These are phyloP conservation scores for Puccinellia tenuiflora DNA, from an alignment of 176 grass and related monocot genomes.

Conservation along the genomic window DNA sequence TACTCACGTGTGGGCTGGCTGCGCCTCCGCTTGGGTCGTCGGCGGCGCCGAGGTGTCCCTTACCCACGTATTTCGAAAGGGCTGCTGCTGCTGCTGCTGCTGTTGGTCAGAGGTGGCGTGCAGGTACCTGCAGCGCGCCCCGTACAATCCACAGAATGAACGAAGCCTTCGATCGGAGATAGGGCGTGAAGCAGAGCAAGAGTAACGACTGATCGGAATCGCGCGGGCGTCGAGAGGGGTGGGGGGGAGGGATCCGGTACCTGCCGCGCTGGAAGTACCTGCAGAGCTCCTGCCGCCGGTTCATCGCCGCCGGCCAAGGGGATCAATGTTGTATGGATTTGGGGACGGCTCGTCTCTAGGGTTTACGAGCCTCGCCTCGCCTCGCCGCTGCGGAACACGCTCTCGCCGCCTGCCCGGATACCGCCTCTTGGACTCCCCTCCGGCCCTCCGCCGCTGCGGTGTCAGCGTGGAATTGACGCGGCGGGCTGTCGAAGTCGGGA, in stretches of 20 bases:
- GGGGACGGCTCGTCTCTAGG: background rate
- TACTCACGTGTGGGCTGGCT: constrained; percentile 68
- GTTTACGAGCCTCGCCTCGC: background rate
- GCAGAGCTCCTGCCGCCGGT: constrained; percentile 61
- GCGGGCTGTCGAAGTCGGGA: background rate
- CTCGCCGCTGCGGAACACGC: background rate
- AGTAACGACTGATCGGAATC: background rate
- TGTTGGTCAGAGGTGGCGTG: constrained; percentile 34
- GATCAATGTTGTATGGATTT: background rate
- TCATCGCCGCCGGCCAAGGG: constrained; percentile 33
- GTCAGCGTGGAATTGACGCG: background rate
- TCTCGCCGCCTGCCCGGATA: background rate
- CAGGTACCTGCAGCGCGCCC: constrained; percentile 64
- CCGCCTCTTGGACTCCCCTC: too few relatives aligned
- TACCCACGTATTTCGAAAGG: constrained; percentile 87
- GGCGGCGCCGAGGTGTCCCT: constrained; percentile 34
- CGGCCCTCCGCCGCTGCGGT: background rate
- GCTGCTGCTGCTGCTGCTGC: constrained; percentile 56
- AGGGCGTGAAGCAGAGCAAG: background rate
- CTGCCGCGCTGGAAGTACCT: constrained; percentile 74
- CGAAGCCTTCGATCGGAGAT: background rate
- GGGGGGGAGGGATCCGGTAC: background rate
- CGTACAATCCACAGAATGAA: constrained; percentile 28
- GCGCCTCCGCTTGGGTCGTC: constrained; percentile 40
- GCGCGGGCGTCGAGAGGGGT: background rate